phyloP scores from a whole-genome alignment of 176 grass and related monocot species.

The Microstegium vimineum region DNA sequence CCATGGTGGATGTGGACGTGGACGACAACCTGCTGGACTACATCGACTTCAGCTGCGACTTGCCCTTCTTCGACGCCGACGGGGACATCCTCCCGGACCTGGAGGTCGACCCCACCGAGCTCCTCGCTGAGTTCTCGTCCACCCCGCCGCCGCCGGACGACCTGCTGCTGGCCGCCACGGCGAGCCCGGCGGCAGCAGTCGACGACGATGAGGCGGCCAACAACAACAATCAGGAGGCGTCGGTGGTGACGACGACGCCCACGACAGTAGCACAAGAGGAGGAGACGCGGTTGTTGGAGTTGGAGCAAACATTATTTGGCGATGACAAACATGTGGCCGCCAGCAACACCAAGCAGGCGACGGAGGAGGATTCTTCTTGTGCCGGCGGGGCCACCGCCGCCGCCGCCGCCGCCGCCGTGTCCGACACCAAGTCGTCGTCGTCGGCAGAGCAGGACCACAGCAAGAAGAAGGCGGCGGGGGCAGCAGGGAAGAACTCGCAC shows the following conservation, averaged over 20 bases:
- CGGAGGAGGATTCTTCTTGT: conserved; percentile 29
- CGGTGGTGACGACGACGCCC: neutral
- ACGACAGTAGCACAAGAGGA: neutral
- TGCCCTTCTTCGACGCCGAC: conserved; percentile 48
- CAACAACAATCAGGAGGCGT: too few relatives aligned
- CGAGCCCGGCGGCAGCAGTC: neutral
- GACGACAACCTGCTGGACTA: conserved; percentile 63
- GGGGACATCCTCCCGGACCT: conserved; percentile 88
- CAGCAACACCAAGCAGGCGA: conserved; percentile 1
- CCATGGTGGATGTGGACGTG: conserved; percentile 24
- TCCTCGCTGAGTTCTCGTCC: conserved; percentile 64
- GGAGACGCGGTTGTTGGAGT: neutral
- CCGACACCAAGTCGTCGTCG: conserved; percentile 42
- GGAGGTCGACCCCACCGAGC: conserved; percentile 77
- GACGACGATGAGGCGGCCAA: neutral
- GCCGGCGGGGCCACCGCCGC: neutral
- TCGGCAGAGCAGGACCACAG: conserved; percentile 28
- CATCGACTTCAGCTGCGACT: conserved; percentile 78
- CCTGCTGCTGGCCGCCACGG: neutral
- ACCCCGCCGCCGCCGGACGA: neutral
- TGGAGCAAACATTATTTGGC: neutral
- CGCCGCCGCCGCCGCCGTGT: too few relatives aligned
- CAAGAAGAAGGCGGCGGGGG: conserved; percentile 27
- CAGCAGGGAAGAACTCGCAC: conserved; percentile 42
- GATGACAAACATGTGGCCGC: neutral